Conservation (phyloP, 345 rosid species). For the Syzygium jambos region DNA sequence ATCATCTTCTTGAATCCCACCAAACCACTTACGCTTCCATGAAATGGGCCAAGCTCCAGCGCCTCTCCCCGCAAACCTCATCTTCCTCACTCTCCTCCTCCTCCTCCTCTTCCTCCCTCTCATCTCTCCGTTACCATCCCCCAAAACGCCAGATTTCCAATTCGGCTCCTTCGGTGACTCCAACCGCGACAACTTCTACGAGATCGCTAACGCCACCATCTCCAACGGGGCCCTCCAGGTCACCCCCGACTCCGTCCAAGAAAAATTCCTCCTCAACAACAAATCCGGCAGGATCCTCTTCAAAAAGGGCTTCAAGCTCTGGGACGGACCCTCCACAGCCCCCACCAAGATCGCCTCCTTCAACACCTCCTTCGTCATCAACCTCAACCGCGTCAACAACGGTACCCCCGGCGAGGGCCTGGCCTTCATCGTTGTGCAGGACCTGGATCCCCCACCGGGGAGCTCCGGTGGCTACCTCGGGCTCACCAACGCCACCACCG, state of each 20-base stretch:
- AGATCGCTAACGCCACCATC: too few species aligned
- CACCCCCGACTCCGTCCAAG: conserved; percentile 27
- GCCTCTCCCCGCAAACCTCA: background rate
- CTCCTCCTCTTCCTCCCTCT: background rate
- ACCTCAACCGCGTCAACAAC: conserved; percentile 7
- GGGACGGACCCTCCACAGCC: background rate
- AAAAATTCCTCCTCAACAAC: conserved; percentile 4
- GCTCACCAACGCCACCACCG: conserved; percentile 4
- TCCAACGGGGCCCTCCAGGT: conserved; percentile 20
- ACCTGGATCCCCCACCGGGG: conserved; percentile 5
- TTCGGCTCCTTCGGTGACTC: conserved; percentile 14
- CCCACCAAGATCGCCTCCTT: conserved; percentile 17
- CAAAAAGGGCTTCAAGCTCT: conserved; percentile 10
- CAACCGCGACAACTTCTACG: conserved; percentile 2
- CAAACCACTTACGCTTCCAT: background rate
- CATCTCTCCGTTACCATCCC: background rate
- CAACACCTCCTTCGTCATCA: conserved; percentile 25
- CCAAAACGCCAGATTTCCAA: background rate
- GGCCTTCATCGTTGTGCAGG: conserved; percentile 26
- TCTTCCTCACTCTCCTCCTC: background rate
- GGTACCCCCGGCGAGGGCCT: conserved; percentile 21
- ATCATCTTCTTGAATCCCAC: background rate
- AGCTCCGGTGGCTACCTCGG: conserved; percentile 28
- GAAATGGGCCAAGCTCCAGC: background rate
- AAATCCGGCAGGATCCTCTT: conserved; percentile 20